Evolutionary conservation across 164 flowering plant species (phyloP), one percentile per base, ranked within the genome.

Genomic region (Berberis thunbergii): DNA sequence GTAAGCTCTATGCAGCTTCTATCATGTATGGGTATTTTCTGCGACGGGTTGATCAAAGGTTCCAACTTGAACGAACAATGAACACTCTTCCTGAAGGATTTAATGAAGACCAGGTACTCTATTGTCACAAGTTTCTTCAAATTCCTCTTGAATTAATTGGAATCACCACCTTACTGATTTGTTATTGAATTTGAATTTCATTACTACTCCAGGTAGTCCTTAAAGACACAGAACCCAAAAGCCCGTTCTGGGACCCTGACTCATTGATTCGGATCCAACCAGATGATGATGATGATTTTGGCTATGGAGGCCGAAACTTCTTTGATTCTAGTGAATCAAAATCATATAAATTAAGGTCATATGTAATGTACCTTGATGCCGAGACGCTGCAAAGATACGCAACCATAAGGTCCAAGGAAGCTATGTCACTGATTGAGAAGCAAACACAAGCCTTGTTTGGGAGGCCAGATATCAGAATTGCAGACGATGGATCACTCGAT

Each of bases 11-110:
- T 71, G 98, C 98, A 64, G 97, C 98, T 55, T 90, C 98, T 10
- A 84, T 88, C 45, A 90, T 93, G 95, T 90, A 93, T 60, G 98
- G 97, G 39, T 93, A 93, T 67, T 93, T 93, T 70, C 92, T 93
- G 4, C 81, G 77, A 73, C 76, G 97, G 75, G 98, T 93, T 58
- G 97, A 93, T 68, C 71, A 84, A 64, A 79, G 97, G 58, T 93
- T 78, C 66, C 97, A 90, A 72, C 86, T 93, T 0, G 98, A 90
- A 70, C 79, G 86, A 77, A 73, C 84, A 49, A 81, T 89, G 92
- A 82, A 81, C 62, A 84, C 86, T 7, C 94, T 86, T 66, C 89
- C 98, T 1, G 26, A 26, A 26, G 26, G 26, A 26, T 26, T 26
- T 26, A 26, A 26, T 26, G 75, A 82, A 68, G 76, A 74, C 59